These are phyloP conservation scores for Ashbya aceris DNA, from an alignment of 1,139 yeast genomes.

Conservation along the genomic window DNA sequence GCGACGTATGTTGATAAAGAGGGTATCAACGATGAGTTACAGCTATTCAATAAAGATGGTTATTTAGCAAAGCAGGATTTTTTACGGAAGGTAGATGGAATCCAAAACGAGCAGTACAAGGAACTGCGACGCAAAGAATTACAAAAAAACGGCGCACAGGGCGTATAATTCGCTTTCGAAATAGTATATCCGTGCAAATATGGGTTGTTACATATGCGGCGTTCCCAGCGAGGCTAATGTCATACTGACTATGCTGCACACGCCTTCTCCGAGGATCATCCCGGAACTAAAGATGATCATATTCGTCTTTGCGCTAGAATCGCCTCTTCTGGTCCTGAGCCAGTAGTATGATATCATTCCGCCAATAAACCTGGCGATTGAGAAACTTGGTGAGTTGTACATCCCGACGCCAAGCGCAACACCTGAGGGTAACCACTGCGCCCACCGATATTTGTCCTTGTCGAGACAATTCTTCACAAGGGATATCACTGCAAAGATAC, in stretches of 20 bases:
- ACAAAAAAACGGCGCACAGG: slow-evolving; percentile 13
- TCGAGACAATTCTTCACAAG: slow-evolving; percentile 49
- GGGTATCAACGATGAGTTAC: slow-evolving; percentile 75
- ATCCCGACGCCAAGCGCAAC: slow-evolving; percentile 97
- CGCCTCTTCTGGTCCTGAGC: slow-evolving; percentile 35
- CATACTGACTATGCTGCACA: slow-evolving; percentile 77
- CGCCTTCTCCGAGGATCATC: slow-evolving; percentile 86
- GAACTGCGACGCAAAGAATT: slow-evolving; percentile 39
- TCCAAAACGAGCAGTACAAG: slow-evolving; percentile 55
- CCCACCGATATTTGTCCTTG: slow-evolving; percentile 34
- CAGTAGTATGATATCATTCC: slow-evolving; percentile 66
- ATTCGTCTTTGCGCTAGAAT: slow-evolving; percentile 42
- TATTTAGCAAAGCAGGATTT: slow-evolving; percentile 88
- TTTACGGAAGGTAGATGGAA: slow-evolving; percentile 62
- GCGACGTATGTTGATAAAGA: slow-evolving; percentile 85
- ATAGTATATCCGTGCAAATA: not conserved
- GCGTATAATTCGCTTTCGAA: not conserved
- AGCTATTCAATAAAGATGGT: slow-evolving; percentile 67
- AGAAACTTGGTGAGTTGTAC: slow-evolving; percentile 87
- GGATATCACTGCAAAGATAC: slow-evolving; percentile 61
- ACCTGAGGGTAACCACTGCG: slow-evolving; percentile 61
- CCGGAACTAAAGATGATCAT: slow-evolving; percentile 89
- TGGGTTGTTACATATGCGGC: slow-evolving; percentile 36
- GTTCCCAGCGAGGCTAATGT: slow-evolving; percentile 53
- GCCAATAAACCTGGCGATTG: slow-evolving; percentile 85